These are phyloP conservation scores for Salvia hispanica DNA, from an alignment of 257 asterid genomes.

Conservation along the genomic window DNA sequence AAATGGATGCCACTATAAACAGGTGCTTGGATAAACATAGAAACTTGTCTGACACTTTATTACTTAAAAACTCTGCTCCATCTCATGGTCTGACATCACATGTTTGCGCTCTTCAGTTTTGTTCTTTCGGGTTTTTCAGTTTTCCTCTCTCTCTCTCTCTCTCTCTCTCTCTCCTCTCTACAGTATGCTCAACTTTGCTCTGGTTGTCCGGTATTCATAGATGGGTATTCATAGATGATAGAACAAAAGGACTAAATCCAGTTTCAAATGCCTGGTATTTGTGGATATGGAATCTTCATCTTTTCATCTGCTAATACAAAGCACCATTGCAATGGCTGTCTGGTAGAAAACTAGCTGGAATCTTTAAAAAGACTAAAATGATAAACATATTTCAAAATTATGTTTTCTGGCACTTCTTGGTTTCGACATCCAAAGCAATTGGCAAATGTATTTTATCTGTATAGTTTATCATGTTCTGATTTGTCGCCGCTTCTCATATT, in stretches of 20 bases:
- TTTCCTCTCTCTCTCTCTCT: too few relatives aligned
- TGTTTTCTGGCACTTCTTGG: too few relatives aligned
- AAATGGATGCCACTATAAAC: constrained; percentile 88
- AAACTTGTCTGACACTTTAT: constrained; percentile 2
- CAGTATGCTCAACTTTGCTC: background rate
- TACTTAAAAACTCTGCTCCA: background rate
- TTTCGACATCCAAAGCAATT: too few relatives aligned
- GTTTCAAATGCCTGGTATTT: background rate
- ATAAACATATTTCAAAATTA: background rate
- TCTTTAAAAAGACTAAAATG: background rate
- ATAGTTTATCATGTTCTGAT: constrained; percentile 19
- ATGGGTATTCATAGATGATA: too few relatives aligned
- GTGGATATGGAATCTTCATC: background rate
- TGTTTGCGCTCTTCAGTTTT: too few relatives aligned
- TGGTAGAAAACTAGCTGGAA: background rate
- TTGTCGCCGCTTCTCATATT: constrained; percentile 32
- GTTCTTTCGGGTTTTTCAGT: too few relatives aligned
- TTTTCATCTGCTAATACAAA: background rate
- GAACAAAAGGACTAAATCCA: background rate
- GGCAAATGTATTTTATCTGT: too few relatives aligned
- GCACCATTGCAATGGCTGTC: background rate
- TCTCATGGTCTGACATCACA: too few relatives aligned
- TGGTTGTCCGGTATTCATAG: background rate
- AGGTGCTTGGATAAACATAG: constrained; percentile 42
- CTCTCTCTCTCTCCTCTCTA: too few relatives aligned